phyloP scores from a whole-genome alignment of 2,329 filamentous ascomycete genomes.

The Colletotrichum agaves region DNA sequence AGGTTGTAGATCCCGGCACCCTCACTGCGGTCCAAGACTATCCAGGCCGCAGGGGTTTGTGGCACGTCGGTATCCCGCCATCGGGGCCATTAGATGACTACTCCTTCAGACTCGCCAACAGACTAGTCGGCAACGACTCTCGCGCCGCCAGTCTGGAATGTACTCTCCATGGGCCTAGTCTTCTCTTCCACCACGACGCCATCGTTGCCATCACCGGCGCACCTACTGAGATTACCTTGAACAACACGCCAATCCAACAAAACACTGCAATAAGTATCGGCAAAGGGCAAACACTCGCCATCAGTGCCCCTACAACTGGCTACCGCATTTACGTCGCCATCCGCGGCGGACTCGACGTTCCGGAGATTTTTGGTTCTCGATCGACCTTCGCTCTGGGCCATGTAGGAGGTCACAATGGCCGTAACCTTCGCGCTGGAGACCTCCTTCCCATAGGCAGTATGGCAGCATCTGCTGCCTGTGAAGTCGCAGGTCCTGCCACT shows the following conservation, averaged over 20 bases:
- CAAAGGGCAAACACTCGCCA: constrained; percentile 42
- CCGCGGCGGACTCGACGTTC: constrained; percentile 48
- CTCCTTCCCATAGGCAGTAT: constrained; percentile 41
- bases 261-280: constrained; percentile 42
- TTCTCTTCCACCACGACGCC: constrained; percentile 48
- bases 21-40: constrained; percentile 54
- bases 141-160: constrained; percentile 48
- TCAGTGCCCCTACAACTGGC: constrained; percentile 44
- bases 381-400: constrained; percentile 47
- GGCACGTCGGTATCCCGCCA: constrained; percentile 52
- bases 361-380: constrained; percentile 47
- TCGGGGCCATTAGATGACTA: constrained; percentile 55
- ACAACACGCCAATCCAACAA: constrained; percentile 37
- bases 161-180: constrained; percentile 46
- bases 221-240: constrained; percentile 41
- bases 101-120: constrained; percentile 49
- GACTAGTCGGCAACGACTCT: constrained; percentile 46
- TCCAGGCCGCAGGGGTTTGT: constrained; percentile 51
- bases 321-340: constrained; percentile 49
- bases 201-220: constrained; percentile 49
- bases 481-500: not conserved
- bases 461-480: not conserved
- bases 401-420: constrained; percentile 49
- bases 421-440: constrained; percentile 46
- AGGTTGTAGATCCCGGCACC: constrained; percentile 49